Base-by-base conservation (phyloP, 2,329 filamentous ascomycete genomes). In the Penicillium sumatraense region DNA sequence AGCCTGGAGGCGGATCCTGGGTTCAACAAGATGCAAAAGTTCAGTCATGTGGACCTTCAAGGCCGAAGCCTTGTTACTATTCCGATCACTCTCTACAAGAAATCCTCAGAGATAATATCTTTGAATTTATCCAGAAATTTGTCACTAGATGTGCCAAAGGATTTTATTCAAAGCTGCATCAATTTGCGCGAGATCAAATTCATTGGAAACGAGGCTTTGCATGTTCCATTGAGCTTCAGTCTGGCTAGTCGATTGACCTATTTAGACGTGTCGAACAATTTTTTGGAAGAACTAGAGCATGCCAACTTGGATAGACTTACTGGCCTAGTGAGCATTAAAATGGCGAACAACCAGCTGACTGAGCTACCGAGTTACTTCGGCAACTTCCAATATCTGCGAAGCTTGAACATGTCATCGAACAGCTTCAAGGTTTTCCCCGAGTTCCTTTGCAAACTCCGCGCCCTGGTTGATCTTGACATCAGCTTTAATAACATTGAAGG, bases 101-200 rank as follows among this genome's bases (percentile, higher is more conserved):
- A 92, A 72, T 90, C 93, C 0, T 82, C 86, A 10, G 95, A 99
- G 69, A 98, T 99, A 64, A 93, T 96, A 52, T 96, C 92, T 0
- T 83, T 99, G 35, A 98, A 99, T 68, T 80, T 99, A 9, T 98
- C 95, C 1, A 86, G 91, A 33, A 99, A 99, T 65, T 78, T 98
- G 41, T 95, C 92, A 0, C 81, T 99, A 24, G 91, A 97, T 66
- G 87, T 99, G 13, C 95, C 95, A 0, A 91, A 92, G 68, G 95
- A 99, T 73, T 99, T 99, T 70, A 93, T 99, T 52, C 91, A 96
- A 71, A 90, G 91, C 24, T 99, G 95, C 76, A 87, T 89, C 64
- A 92, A 93, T 68, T 80, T 99, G 18, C 87, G 93, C 48, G 95
- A 99, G 72, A 95, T 99, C 80, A 96, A 96, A 69, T 99, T 89